Evolutionary conservation across 2,329 filamentous ascomycete genomes (phyloP), one percentile per base, ranked within the genome.

Genomic region (Ophiosphaerella korrae): DNA sequence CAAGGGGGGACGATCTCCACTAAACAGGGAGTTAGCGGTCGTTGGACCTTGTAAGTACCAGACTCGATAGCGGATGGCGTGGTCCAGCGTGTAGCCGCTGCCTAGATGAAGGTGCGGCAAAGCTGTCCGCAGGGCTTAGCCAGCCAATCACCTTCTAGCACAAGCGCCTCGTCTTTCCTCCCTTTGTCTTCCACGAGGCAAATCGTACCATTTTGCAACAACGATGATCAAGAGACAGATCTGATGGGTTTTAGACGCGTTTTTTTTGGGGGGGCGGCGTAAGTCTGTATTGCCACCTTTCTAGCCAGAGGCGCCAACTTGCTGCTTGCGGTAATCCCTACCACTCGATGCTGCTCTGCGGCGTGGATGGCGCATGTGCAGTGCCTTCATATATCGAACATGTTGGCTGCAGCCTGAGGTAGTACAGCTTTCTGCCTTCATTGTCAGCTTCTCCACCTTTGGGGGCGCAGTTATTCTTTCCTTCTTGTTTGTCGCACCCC

Each of bases 371-470:
- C 55, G 60, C 63, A 48, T 56, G 54, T 55, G 57, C 58, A 49
- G 60, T 66, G 61, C 55, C 45, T 58, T 65, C 63, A 67, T 71
- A 71, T 70, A 70, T 53, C 50, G 49, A 62, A 53, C 56, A 45
- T 54, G 62, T 58, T 60, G 58, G 60, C 64, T 69, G 62, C 67
- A 67, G 60, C 60, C 55, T 57, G 53, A 60, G 57, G 67, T 69
- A 42, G 58, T 56, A 71, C 68, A 59, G 45, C 48, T 50, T 60
- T 60, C 60, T 62, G 51, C 58, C 58, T 62, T 62, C 44, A 53
- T 59, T 52, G 46, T 57, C 55, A 47, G 55, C 48, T 53, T 42
- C 48, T 58, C 55, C 56, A 33, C 44, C 52, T 63, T 55, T 21
- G 38, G 57, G 44, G 59, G 61, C 55, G 60, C 58, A 61, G 57